Conservation (phyloP, 768 basidiomycete genomes). For the Boletus sp. region DNA sequence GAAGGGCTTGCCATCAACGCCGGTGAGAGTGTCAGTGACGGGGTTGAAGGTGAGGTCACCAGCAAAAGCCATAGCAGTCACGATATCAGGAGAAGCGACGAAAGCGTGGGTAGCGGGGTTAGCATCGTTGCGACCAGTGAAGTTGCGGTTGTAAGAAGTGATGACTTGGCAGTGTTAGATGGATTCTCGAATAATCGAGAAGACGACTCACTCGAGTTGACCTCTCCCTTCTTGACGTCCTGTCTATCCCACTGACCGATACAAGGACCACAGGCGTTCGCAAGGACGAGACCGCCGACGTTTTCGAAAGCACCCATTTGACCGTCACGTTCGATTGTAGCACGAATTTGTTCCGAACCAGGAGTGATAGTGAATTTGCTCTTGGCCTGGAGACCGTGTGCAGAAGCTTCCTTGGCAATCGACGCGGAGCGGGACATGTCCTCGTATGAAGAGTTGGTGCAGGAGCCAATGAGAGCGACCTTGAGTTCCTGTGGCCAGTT, state of each 20-base stretch:
- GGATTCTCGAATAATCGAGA: background rate
- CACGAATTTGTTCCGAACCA: constrained; percentile 96
- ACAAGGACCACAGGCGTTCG: constrained; percentile 98
- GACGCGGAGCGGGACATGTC: constrained; percentile 98
- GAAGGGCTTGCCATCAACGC: constrained; percentile 93
- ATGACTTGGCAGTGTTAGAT: constrained; percentile 58
- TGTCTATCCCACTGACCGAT: constrained; percentile 99
- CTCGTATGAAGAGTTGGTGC: constrained; percentile 99
- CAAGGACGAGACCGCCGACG: constrained; percentile 90
- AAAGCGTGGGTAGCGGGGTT: constrained; percentile 99
- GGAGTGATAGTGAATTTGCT: constrained; percentile 98
- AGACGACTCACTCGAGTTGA: constrained; percentile 81
- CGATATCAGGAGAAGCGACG: constrained; percentile 90
- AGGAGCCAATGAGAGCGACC: constrained; percentile 97
- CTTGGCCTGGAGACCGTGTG: constrained; percentile 85
- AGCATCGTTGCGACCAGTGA: constrained; percentile 99
- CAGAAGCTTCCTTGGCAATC: constrained; percentile 85
- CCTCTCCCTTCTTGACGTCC: constrained; percentile 95
- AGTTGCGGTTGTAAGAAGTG: constrained; percentile 99
- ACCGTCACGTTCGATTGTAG: constrained; percentile 96
- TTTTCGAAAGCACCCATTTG: constrained; percentile 84
- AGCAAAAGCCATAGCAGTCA: constrained; percentile 95
- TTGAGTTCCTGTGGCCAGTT: constrained; percentile 96
- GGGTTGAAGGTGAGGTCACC: constrained; percentile 97
- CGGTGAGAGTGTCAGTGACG: constrained; percentile 81